These are phyloP conservation scores for Phoma herbarum DNA, from an alignment of 2,329 filamentous ascomycete genomes.

Conservation along the genomic window DNA sequence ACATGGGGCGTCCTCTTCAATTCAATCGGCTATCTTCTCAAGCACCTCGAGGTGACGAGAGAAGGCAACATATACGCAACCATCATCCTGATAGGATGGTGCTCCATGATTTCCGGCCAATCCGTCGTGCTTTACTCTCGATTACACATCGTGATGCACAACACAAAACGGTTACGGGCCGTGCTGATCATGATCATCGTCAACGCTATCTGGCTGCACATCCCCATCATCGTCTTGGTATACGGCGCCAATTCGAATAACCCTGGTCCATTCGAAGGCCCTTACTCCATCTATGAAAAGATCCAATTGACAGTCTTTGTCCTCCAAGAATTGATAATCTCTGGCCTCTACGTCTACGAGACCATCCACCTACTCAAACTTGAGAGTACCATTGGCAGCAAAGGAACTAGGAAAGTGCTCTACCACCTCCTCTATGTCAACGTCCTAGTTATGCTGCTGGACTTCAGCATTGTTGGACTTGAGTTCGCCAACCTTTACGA, in stretches of 20 bases:
- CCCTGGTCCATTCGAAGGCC: constrained; percentile 36
- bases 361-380: constrained; percentile 39
- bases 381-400: constrained; percentile 27
- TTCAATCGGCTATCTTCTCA: constrained; percentile 55
- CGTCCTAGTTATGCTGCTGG: constrained; percentile 33
- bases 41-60: constrained; percentile 49
- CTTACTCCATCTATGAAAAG: constrained; percentile 52
- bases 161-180: constrained; percentile 55
- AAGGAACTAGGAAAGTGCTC: constrained; percentile 24
- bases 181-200: constrained; percentile 65
- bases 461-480: constrained; percentile 34
- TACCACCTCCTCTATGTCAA: constrained; percentile 35
- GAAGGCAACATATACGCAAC: constrained; percentile 42
- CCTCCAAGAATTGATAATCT: constrained; percentile 49
- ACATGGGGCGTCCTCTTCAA: constrained; percentile 56
- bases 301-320: constrained; percentile 54
- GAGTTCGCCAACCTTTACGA: constrained; percentile 32
- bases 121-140: constrained; percentile 68
- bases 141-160: constrained; percentile 65
- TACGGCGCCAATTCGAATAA: constrained; percentile 57
- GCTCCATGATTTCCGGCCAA: constrained; percentile 68
- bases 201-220: constrained; percentile 62
- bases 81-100: constrained; percentile 64
- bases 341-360: constrained; percentile 61
- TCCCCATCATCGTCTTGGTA: constrained; percentile 62